These are phyloP conservation scores for Hypericum perforatum DNA, from an alignment of 345 rosid species.

Conservation along the genomic window DNA sequence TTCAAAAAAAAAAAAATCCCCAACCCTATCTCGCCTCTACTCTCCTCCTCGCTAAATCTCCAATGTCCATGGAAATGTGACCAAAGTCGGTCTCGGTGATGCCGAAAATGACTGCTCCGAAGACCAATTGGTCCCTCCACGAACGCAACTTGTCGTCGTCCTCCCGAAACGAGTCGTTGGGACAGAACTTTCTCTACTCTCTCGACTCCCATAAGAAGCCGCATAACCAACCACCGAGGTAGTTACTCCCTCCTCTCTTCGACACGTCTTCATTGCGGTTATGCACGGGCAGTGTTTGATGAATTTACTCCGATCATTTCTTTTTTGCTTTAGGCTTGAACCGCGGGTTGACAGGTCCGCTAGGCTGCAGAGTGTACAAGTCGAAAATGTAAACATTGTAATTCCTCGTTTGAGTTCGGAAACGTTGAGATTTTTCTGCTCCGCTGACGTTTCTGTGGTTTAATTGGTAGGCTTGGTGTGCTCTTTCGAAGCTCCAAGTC, in stretches of 20 bases:
- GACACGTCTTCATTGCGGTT: background rate
- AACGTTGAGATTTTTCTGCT: background rate
- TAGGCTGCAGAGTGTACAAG: slow-evolving; percentile 34
- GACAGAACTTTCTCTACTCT: slow-evolving; percentile 57
- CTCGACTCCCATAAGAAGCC: slow-evolving; percentile 65
- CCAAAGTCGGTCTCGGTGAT: too few relatives aligned
- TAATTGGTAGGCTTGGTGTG: slow-evolving; percentile 69
- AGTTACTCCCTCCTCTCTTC: background rate
- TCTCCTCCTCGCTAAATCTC: too few relatives aligned
- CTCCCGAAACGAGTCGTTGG: slow-evolving; percentile 35
- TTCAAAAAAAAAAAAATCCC: background rate
- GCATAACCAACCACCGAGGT: slow-evolving; percentile 38
- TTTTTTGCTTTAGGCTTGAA: slow-evolving; percentile 32
- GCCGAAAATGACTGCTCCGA: slow-evolving; percentile 19
- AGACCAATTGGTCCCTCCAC: slow-evolving; percentile 69
- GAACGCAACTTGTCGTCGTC: slow-evolving; percentile 32
- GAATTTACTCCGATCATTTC: slow-evolving; percentile 10
- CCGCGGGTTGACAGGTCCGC: slow-evolving; percentile 36
- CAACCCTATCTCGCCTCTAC: too few relatives aligned
- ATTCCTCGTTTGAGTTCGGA: background rate
- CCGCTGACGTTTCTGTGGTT: slow-evolving; percentile 1
- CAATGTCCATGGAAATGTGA: too few relatives aligned
- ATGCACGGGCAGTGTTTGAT: background rate
- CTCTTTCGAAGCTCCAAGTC: slow-evolving; percentile 60
- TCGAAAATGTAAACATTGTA: slow-evolving; percentile 49